These are phyloP conservation scores for Aspergillus aculeatus DNA, from an alignment of 2,329 filamentous ascomycete species.

Conservation along the genomic window DNA sequence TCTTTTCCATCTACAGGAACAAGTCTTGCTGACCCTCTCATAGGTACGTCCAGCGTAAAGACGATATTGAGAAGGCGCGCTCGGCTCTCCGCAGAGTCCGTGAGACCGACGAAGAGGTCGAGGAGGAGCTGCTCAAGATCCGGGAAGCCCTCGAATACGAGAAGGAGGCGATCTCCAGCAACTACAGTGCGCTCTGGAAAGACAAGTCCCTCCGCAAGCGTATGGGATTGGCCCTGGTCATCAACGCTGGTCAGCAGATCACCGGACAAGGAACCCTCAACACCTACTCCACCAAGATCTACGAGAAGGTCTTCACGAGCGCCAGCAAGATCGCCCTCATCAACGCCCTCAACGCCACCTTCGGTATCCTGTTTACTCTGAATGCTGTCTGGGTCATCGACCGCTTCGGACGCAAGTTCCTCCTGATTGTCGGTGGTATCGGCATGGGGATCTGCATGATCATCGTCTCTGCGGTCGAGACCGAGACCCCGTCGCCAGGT, in stretches of 20 bases:
- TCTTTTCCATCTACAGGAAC: not conserved
- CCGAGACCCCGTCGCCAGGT: slow-evolving; percentile 54
- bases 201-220: slow-evolving; percentile 67
- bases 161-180: slow-evolving; percentile 64
- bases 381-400: slow-evolving; percentile 73
- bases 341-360: slow-evolving; percentile 72
- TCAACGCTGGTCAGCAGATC: slow-evolving; percentile 71
- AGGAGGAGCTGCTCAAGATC: slow-evolving; percentile 64
- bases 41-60: slow-evolving; percentile 56
- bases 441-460: slow-evolving; percentile 72
- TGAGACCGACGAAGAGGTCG: slow-evolving; percentile 63
- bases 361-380: slow-evolving; percentile 69
- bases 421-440: slow-evolving; percentile 66
- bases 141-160: slow-evolving; percentile 70
- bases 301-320: slow-evolving; percentile 66
- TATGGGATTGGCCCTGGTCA: slow-evolving; percentile 61
- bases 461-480: slow-evolving; percentile 59
- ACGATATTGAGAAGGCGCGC: slow-evolving; percentile 61
- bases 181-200: slow-evolving; percentile 67
- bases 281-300: slow-evolving; percentile 71
- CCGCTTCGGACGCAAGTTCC: slow-evolving; percentile 67
- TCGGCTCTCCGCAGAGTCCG: slow-evolving; percentile 60
- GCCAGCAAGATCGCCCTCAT: slow-evolving; percentile 65
- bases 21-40: not conserved
- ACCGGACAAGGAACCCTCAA: slow-evolving; percentile 72